phyloP scores from a whole-genome alignment of 345 rosid genomes.

The Microcos paniculata region DNA sequence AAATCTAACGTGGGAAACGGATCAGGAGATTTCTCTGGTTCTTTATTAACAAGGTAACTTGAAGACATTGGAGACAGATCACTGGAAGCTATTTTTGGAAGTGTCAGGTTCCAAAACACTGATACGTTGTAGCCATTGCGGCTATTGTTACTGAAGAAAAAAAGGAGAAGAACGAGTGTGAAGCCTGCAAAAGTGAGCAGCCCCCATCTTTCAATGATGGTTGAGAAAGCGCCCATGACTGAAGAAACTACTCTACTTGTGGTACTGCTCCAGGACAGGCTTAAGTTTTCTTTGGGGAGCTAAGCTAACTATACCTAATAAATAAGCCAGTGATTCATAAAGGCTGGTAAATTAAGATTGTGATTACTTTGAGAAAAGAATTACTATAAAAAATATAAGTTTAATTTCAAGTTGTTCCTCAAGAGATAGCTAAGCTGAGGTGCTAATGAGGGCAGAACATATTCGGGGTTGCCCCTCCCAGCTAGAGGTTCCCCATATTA shows the following conservation, averaged over 20 bases:
- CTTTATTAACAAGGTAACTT: not conserved
- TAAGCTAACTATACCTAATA: not conserved
- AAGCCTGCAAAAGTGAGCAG: slow-evolving; percentile 34
- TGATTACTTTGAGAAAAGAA: not conserved
- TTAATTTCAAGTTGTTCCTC: not conserved
- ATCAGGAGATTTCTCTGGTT: not conserved
- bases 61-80: not conserved
- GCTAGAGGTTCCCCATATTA: too few species aligned
- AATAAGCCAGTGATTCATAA: not conserved
- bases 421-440: not conserved
- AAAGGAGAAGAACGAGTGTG: slow-evolving; percentile 24
- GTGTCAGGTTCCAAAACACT: not conserved
- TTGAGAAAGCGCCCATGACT: not conserved
- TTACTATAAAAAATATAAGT: not conserved
- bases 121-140: slow-evolving; percentile 4
- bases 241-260: not conserved
- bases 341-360: not conserved
- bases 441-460: not conserved
- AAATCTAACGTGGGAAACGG: not conserved
- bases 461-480: too few species aligned
- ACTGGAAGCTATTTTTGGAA: not conserved
- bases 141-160: not conserved
- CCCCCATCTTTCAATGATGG: slow-evolving; percentile 28
- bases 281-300: not conserved
- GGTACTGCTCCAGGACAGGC: not conserved